Percentiles rank a stretch among this genome's conserved stretches.
These are phyloP conservation scores for Ambrosia artemisiifolia DNA, from an alignment of 129 eudicot species.

Conservation along the genomic window DNA sequence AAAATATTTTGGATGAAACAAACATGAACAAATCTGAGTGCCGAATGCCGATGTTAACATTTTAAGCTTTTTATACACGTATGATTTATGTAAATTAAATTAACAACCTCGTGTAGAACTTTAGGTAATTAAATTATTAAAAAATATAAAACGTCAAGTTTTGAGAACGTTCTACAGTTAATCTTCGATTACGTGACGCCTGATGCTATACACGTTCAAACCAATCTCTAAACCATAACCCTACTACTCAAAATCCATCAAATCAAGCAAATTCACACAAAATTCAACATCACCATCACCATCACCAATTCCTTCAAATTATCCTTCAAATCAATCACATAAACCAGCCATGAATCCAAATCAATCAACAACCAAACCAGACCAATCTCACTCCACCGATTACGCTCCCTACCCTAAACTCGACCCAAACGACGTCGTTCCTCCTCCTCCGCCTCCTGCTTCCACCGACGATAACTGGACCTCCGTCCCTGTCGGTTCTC, in stretches of 20 bases:
- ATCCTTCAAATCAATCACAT: neutral
- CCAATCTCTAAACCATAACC: slow-evolving; percentile 28
- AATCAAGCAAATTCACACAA: neutral
- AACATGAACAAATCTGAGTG: too few relatives aligned
- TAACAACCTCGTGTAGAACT: too few relatives aligned
- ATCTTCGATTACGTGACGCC: slow-evolving; percentile 16
- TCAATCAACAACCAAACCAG: slow-evolving; percentile 6
- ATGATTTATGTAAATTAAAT: too few relatives aligned
- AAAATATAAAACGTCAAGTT: neutral
- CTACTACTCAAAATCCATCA: neutral
- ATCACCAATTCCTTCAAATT: slow-evolving; percentile 14
- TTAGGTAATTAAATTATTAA: neutral
- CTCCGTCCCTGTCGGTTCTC: slow-evolving; percentile 49
- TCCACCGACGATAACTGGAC: slow-evolving; percentile 45
- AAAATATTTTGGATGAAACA: too few relatives aligned
- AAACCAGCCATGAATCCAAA: slow-evolving; percentile 34
- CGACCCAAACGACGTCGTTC: slow-evolving; percentile 67
- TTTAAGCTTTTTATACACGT: too few relatives aligned
- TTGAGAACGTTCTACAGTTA: neutral
- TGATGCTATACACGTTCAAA: slow-evolving; percentile 14
- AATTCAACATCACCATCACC: neutral
- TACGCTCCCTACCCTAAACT: slow-evolving; percentile 89
- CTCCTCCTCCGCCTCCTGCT: slow-evolving; percentile 35
- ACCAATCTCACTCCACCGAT: slow-evolving; percentile 42
- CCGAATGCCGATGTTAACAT: too few relatives aligned